These are phyloP conservation scores for Colletotrichum eleusines DNA, from an alignment of 2,329 filamentous ascomycete genomes.

Conservation along the genomic window DNA sequence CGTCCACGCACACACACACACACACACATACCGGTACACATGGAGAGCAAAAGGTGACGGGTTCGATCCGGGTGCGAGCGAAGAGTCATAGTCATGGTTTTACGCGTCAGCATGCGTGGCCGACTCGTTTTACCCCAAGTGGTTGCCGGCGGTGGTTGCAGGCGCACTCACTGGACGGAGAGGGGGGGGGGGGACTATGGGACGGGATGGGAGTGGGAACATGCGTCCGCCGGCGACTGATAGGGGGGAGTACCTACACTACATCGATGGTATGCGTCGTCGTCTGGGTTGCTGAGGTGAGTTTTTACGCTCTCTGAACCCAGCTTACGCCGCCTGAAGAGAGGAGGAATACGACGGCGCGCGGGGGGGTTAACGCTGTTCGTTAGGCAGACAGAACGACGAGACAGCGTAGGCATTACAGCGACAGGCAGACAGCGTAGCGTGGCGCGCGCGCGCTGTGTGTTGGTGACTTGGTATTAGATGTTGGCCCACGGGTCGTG, in stretches of 20 bases:
- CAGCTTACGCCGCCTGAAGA: neutral
- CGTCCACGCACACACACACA: neutral
- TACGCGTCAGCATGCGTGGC: conserved; percentile 23
- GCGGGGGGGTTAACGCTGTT: too few species aligned
- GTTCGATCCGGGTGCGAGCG: neutral
- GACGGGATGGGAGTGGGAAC: neutral
- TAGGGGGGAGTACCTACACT: too few species aligned
- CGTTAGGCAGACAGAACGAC: too few species aligned
- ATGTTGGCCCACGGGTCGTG: too few species aligned
- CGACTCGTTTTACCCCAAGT: neutral
- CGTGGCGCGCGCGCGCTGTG: too few species aligned
- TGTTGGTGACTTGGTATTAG: too few species aligned
- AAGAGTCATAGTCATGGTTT: conserved; percentile 18
- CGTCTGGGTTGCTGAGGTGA: conserved; percentile 12
- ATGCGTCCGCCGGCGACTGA: too few species aligned
- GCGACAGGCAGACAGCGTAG: too few species aligned
- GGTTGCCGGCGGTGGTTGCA: neutral
- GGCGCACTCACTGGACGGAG: conserved; percentile 2
- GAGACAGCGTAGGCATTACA: too few species aligned
- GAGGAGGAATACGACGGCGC: too few species aligned
- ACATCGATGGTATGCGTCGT: too few species aligned
- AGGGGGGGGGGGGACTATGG: neutral
- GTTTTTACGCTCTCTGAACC: neutral
- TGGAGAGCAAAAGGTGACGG: conserved; percentile 11
- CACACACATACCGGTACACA: neutral